These are phyloP conservation scores for Biscogniauxia mediterranea DNA, from an alignment of 2,329 filamentous ascomycete genomes.

Conservation along the genomic window DNA sequence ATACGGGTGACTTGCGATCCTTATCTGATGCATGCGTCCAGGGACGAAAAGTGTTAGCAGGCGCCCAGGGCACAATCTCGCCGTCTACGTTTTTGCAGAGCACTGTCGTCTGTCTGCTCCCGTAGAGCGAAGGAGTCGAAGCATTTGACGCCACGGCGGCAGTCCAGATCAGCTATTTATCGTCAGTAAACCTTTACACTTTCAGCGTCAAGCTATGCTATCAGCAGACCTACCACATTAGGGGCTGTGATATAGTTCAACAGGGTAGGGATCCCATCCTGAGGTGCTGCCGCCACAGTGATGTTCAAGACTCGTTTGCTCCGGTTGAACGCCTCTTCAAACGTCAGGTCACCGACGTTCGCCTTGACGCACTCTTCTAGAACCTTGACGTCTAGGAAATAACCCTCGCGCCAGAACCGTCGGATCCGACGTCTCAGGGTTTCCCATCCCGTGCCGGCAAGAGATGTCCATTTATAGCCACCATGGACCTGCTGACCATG, in stretches of 20 bases:
- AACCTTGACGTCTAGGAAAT: conserved; percentile 79
- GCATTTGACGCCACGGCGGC: conserved; percentile 76
- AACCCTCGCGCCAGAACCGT: conserved; percentile 72
- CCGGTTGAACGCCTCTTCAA: conserved; percentile 84
- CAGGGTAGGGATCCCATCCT: conserved; percentile 75
- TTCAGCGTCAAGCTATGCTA: background rate
- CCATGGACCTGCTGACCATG: conserved; percentile 32
- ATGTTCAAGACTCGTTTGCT: conserved; percentile 91
- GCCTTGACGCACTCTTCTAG: conserved; percentile 80
- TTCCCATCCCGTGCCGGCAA: conserved; percentile 44
- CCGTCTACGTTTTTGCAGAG: conserved; percentile 77
- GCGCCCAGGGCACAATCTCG: conserved; percentile 71
- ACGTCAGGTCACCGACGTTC: conserved; percentile 86
- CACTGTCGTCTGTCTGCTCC: conserved; percentile 61
- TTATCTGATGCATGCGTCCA: conserved; percentile 65
- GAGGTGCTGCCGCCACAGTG: conserved; percentile 74
- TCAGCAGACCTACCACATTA: conserved; percentile 68
- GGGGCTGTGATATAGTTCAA: conserved; percentile 92
- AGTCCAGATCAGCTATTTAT: conserved; percentile 72
- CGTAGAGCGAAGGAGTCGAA: conserved; percentile 62
- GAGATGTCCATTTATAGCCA: conserved; percentile 35
- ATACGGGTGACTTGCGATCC: conserved; percentile 63
- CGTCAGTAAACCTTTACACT: conserved; percentile 11
- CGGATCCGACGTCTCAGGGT: conserved; percentile 65
- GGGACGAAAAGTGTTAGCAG: conserved; percentile 64